Evolutionary conservation across 495 filamentous ascomycete species (phyloP), one percentile per base, ranked within the genome.

Genomic region (Penicillium turbatum): DNA sequence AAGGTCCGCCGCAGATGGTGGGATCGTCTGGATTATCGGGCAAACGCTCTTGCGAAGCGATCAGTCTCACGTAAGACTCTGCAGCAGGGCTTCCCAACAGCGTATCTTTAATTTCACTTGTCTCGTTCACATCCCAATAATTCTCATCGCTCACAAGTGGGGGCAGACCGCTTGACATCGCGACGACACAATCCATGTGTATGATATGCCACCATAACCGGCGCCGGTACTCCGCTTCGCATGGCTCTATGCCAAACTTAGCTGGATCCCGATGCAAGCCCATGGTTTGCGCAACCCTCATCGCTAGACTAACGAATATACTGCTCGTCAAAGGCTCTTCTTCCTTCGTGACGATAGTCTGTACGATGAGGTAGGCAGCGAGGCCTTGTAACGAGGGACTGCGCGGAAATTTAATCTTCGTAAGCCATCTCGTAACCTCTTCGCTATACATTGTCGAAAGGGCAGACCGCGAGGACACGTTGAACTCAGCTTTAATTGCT

Each of bases 181-280:
- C 68, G 7, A 78, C 71, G 16, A 78, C 70, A 5, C 72, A 73
- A 49, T 89, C 86, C 57, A 86, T 79, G 51, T 86, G 76, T 56
- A 87, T 71, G 31, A 89, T 86, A 54, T 85, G 82, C 85, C 84
- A 89, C 86, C 86, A 89, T 32, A 88, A 66, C 1, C 86, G 75
- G 47, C 86, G 76, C 15, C 86, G 76, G 64, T 86, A 84, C 58
- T 89, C 86, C 13, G 84, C 79, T 57, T 88, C 84, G 49, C 82
- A 80, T 2, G 84, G 78, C 5, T 76, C 58, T n/a, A 89, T 78
- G 0, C 82, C 80, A 53, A 88, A 81, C 13, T 79, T 71, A 10
- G 83, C 80, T 17, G 86, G 86, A 52, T 89, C 86, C 10, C 84
- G 80, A 61, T 89, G 86, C 1, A 88, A 72, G 0, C 86, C 86